phyloP scores from a whole-genome alignment of 495 filamentous ascomycete genomes.

The Staphylotrichum longicolle region DNA sequence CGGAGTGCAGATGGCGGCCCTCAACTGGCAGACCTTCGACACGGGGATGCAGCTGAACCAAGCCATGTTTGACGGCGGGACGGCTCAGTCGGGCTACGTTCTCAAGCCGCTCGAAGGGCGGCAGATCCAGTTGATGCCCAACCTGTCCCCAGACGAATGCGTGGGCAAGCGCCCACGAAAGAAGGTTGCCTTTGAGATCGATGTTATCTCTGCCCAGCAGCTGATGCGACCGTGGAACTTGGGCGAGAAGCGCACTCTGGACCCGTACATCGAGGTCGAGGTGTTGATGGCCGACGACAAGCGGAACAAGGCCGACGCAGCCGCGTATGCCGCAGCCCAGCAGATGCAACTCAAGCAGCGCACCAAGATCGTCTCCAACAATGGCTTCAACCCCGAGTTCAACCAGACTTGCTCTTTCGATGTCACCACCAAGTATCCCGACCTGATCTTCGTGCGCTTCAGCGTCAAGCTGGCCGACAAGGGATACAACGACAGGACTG shows the following conservation, averaged over 20 bases:
- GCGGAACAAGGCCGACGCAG: constrained; percentile 48
- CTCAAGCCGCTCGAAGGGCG: constrained; percentile 87
- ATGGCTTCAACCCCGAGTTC: constrained; percentile 90
- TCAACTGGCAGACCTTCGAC: constrained; percentile 99
- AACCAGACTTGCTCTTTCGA: constrained; percentile 67
- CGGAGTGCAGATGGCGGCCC: constrained; percentile 92
- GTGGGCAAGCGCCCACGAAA: constrained; percentile 65
- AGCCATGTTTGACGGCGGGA: constrained; percentile 95
- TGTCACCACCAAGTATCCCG: constrained; percentile 84
- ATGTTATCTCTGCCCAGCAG: constrained; percentile 91
- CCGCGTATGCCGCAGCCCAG: constrained; percentile 46
- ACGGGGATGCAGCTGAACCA: constrained; percentile 92
- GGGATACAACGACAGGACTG: constrained; percentile 59
- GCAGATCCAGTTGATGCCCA: constrained; percentile 50
- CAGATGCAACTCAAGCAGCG: constrained; percentile 65
- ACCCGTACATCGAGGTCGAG: constrained; percentile 93
- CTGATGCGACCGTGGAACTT: constrained; percentile 77
- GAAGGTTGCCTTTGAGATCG: constrained; percentile 75
- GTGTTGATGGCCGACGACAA: constrained; percentile 93
- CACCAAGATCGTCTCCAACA: constrained; percentile 74
- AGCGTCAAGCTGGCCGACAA: constrained; percentile 81
- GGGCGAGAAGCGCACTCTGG: constrained; percentile 67
- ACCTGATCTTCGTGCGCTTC: constrained; percentile 90
- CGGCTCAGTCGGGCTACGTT: constrained; percentile 85
- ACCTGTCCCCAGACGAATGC: constrained; percentile 42